Percentiles rank a stretch among this genome's conserved stretches.
These are phyloP conservation scores for Quercus cerris DNA, from an alignment of 306 rosid species.

Conservation along the genomic window DNA sequence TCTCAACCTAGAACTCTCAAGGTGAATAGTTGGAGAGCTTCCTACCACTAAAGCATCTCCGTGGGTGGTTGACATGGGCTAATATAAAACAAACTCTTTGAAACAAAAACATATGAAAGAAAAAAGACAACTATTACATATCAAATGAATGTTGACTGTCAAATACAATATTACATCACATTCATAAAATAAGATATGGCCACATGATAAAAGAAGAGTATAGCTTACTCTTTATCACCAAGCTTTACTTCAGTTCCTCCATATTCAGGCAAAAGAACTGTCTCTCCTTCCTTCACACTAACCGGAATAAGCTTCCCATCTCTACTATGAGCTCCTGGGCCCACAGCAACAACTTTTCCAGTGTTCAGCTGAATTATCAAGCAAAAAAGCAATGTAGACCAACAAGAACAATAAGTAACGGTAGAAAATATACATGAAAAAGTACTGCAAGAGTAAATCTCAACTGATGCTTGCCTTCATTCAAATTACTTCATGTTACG, in stretches of 20 bases:
- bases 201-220: not conserved
- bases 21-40: too few species aligned
- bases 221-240: slow-evolving; percentile 40
- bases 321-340: slow-evolving; percentile 40
- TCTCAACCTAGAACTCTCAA: too few species aligned
- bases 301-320: slow-evolving; percentile 43
- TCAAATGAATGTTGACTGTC: not conserved
- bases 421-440: not conserved
- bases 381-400: not conserved
- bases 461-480: not conserved
- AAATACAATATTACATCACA: not conserved
- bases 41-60: too few species aligned
- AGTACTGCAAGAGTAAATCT: not conserved
- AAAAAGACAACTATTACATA: not conserved
- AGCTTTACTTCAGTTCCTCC: slow-evolving; percentile 57
- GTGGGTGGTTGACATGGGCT: not conserved
- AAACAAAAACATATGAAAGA: not conserved
- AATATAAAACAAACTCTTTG: not conserved
- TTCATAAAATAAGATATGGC: not conserved
- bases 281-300: slow-evolving; percentile 43
- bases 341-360: slow-evolving; percentile 51
- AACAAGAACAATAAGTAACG: not conserved
- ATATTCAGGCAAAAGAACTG: slow-evolving; percentile 47
- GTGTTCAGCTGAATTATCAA: slow-evolving; percentile 34
- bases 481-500: not conserved